Base-by-base conservation (phyloP, 495 filamentous ascomycete species). In the Chaetomium cochliodes region DNA sequence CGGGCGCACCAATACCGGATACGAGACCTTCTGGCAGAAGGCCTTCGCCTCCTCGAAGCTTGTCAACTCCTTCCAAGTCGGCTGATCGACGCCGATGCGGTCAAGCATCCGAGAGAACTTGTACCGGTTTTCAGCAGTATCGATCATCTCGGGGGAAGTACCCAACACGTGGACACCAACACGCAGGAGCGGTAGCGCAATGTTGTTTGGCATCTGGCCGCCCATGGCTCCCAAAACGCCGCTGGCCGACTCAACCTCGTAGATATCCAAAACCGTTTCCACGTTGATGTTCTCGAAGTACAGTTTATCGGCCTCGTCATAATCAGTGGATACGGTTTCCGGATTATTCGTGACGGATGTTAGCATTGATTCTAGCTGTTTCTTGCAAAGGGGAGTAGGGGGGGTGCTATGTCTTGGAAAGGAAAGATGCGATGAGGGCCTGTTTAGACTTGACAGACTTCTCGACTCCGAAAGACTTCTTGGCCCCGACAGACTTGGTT, bases 161-260 rank as follows among this genome's bases (percentile, higher is more conserved):
- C 94, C 94, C 0, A 97, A 82, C 22, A 98, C 88, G 77, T 91
- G 92, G 69, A 97, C 91, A 51, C 96, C 94, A 18, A 93, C 81
- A 46, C 93, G 90, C 67, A 92, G 87, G 26, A 98, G 83, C 1
- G 90, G 91, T 60, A 98, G 82, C 23, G 94, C 93, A 69, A 98
- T 98, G 80, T 98, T 98, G 82, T 98, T 98, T 1, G 94, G 93
- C 15, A 92, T 97, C 73, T 98, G 94, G 41, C 94, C 94, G 76
- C 93, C 93, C 93, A 98, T 97, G 39, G 93, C 93, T 64, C 96
- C 91, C 67, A 98, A 87, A n/a, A 98, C 91, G 67, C 94, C 94
- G 67, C 85, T 88, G 0, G 93, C 88, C 23, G 83, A 81, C 77
- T 98, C 94, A 57, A 94, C 81, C 74, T 96, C 88, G 76, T 97